Evolutionary conservation across 805 yeast species (phyloP).

Genomic region (Saccharomycopsis schoenii): DNA sequence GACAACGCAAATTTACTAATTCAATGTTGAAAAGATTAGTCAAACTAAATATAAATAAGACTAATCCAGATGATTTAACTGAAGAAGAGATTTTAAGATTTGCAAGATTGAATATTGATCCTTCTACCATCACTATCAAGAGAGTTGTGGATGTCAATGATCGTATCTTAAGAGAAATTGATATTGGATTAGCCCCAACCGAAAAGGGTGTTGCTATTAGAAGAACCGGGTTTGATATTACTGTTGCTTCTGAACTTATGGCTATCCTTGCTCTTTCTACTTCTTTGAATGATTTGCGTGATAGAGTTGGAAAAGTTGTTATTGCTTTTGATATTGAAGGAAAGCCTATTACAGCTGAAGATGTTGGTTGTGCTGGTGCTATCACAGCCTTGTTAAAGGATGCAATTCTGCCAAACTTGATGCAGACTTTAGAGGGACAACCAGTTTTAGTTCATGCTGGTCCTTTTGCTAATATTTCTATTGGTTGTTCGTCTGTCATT

Average conservation of each 20-base stretch:
- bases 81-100: constrained; percentile 64
- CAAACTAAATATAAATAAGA: constrained; percentile 72
- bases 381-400: constrained; percentile 89
- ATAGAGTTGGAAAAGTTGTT: constrained; percentile 80
- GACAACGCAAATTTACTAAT: constrained; percentile 65
- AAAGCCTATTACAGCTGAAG: constrained; percentile 86
- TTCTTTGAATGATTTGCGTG: constrained; percentile 72
- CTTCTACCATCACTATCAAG: constrained; percentile 80
- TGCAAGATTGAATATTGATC: constrained; percentile 82
- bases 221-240: constrained; percentile 86
- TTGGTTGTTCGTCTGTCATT: constrained; percentile 90
- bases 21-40: constrained; percentile 68
- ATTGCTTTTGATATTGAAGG: constrained; percentile 72
- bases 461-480: constrained; percentile 94
- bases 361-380: constrained; percentile 93
- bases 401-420: constrained; percentile 90
- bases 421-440: constrained; percentile 97
- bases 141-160: constrained; percentile 94
- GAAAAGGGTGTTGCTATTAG: constrained; percentile 76
- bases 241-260: constrained; percentile 95
- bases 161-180: constrained; percentile 78
- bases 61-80: constrained; percentile 72
- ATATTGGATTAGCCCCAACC: constrained; percentile 86
- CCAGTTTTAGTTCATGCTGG: constrained; percentile 98
- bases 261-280: constrained; percentile 84